A percentile compares a stretch with the other conserved stretches of the same genome.
phyloP scores from a whole-genome alignment of 768 basidiomycete genomes.

The Auriculariales sp. region DNA sequence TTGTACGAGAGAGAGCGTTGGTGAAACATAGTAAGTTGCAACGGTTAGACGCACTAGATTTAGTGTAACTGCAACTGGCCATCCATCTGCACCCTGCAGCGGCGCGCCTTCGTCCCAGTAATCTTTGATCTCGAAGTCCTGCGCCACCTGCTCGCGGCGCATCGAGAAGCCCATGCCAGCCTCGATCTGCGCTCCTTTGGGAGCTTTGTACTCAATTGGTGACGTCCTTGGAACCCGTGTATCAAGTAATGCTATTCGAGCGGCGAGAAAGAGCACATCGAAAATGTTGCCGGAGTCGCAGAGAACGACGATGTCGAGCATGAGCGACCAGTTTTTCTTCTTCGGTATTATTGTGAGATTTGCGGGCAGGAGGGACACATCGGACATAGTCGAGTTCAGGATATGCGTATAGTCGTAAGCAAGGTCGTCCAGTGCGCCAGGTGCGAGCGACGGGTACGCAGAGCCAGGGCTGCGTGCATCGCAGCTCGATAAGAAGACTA shows the following conservation, averaged over 20 bases:
- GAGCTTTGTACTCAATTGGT: constrained; percentile 50
- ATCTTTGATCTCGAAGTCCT: constrained; percentile 78
- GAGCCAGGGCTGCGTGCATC: constrained; percentile 50
- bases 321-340: constrained; percentile 61
- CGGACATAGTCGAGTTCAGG: constrained; percentile 48
- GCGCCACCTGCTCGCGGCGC: constrained; percentile 46
- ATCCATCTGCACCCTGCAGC: constrained; percentile 42
- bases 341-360: constrained; percentile 43
- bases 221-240: constrained; percentile 66
- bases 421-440: constrained; percentile 55
- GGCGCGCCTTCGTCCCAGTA: constrained; percentile 76
- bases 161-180: constrained; percentile 25
- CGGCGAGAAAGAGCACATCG: constrained; percentile 69
- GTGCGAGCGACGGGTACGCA: constrained; percentile 58
- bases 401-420: constrained; percentile 57
- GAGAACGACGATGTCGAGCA: constrained; percentile 61
- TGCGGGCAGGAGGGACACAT: constrained; percentile 46
- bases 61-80: constrained; percentile 69
- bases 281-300: constrained; percentile 61
- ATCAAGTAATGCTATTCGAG: constrained; percentile 67
- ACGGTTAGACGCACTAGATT: constrained; percentile 43
- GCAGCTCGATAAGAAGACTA: constrained; percentile 2
- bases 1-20: not conserved
- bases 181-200: constrained; percentile 11
- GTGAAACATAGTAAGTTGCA: not conserved